phyloP scores from a whole-genome alignment of 2,329 filamentous ascomycete species.

The Mycogone perniciosa region DNA sequence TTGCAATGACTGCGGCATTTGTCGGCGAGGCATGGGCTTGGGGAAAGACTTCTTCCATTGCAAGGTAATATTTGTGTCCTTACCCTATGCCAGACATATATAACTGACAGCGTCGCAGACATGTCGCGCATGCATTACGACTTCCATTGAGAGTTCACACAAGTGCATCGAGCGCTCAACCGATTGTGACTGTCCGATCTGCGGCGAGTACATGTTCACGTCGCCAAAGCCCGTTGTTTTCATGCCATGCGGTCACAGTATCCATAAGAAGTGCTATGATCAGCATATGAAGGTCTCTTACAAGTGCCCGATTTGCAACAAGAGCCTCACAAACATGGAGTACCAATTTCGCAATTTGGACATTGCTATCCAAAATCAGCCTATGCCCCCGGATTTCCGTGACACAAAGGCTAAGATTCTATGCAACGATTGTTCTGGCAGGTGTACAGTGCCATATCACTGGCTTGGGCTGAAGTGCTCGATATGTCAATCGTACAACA shows the following conservation, averaged over 20 bases:
- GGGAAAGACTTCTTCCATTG: slow-evolving; percentile 98
- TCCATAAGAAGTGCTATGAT: slow-evolving; percentile 84
- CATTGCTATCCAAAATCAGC: slow-evolving; percentile 77
- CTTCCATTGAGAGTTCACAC: slow-evolving; percentile 76
- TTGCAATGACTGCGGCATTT: slow-evolving; percentile 93
- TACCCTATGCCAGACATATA: neutral
- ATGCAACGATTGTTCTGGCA: slow-evolving; percentile 91
- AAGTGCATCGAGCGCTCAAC: slow-evolving; percentile 92
- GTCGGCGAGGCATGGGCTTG: slow-evolving; percentile 79
- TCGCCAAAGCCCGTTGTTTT: slow-evolving; percentile 84
- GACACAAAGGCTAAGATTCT: slow-evolving; percentile 76
- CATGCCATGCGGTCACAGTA: slow-evolving; percentile 92
- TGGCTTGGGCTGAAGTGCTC: slow-evolving; percentile 91
- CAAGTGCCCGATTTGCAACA: slow-evolving; percentile 94
- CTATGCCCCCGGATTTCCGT: slow-evolving; percentile 81
- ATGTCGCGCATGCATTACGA: slow-evolving; percentile 91
- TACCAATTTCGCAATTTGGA: slow-evolving; percentile 88
- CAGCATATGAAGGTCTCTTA: slow-evolving; percentile 86
- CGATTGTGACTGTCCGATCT: slow-evolving; percentile 94
- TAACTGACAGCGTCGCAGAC: slow-evolving; percentile 43
- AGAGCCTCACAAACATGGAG: slow-evolving; percentile 97
- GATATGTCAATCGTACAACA: slow-evolving; percentile 65
- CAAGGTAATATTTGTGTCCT: slow-evolving; percentile 55
- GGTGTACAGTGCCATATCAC: slow-evolving; percentile 81
- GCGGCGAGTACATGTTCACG: slow-evolving; percentile 92